Evolutionary conservation across 805 yeast species (phyloP).

Genomic region (Myxozyma udenii): DNA sequence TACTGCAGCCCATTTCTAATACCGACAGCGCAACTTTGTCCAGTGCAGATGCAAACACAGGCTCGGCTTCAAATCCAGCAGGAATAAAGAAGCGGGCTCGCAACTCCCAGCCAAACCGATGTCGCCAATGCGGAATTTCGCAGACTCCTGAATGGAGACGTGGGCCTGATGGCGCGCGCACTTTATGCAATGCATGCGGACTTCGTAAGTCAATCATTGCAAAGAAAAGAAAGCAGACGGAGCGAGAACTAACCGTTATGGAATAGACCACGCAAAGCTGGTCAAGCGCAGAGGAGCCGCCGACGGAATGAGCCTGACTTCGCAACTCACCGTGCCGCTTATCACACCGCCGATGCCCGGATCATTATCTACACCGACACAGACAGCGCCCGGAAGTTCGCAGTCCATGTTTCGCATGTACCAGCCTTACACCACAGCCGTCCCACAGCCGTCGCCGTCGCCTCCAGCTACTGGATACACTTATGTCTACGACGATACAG

Average conservation of each 20-base stretch:
- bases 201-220: slow-evolving; percentile 42
- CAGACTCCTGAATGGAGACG: slow-evolving; percentile 83
- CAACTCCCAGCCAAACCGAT: slow-evolving; percentile 21
- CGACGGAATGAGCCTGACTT: too few relatives aligned
- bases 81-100: slow-evolving; percentile 13
- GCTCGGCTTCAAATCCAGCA: neutral
- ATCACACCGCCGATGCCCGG: neutral
- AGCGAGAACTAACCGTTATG: too few relatives aligned
- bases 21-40: neutral
- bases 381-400: too few relatives aligned
- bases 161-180: slow-evolving; percentile 73
- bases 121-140: slow-evolving; percentile 27
- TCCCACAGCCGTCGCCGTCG: too few relatives aligned
- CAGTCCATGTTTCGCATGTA: too few relatives aligned
- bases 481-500: too few relatives aligned
- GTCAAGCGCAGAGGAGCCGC: slow-evolving; percentile 44
- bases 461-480: too few relatives aligned
- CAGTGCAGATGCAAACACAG: too few relatives aligned
- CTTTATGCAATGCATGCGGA: slow-evolving; percentile 83
- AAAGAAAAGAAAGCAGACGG: too few relatives aligned
- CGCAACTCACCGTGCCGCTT: neutral
- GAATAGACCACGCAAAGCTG: slow-evolving; percentile 56
- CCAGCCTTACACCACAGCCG: too few relatives aligned
- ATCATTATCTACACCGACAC: too few relatives aligned
- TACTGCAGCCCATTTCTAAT: too few relatives aligned